These are phyloP conservation scores for Fusarium goolgardi DNA, from an alignment of 2,329 filamentous ascomycete species.

Conservation along the genomic window DNA sequence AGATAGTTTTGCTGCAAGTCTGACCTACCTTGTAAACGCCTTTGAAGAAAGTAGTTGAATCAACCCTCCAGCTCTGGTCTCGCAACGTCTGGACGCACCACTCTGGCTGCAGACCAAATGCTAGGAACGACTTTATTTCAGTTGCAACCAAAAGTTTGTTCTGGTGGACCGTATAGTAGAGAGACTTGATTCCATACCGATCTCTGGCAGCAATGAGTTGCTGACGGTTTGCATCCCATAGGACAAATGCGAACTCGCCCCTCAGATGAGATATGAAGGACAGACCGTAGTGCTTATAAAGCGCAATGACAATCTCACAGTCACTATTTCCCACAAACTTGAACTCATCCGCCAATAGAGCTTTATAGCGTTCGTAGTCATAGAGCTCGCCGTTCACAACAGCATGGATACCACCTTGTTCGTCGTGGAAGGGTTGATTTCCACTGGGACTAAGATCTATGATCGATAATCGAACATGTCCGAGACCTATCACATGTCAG, in stretches of 20 bases:
- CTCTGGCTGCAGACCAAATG: constrained; percentile 1
- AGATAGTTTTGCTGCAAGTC: accelerated
- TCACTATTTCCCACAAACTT: constrained; percentile 10
- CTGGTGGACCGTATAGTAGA: constrained; percentile 1
- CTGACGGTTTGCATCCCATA: constrained; percentile 2
- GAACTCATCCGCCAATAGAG: not conserved
- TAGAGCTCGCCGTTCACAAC: constrained; percentile 4
- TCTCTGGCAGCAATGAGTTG: constrained; percentile 7
- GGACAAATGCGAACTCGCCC: constrained; percentile 4
- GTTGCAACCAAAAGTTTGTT: constrained; percentile 9
- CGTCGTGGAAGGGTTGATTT: constrained; percentile 7
- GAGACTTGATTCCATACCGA: constrained; percentile 5
- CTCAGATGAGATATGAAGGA: constrained; percentile 1
- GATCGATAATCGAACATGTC: constrained; percentile 8
- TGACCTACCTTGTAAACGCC: not conserved
- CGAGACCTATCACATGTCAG: constrained; percentile 1
- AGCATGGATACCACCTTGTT: not conserved
- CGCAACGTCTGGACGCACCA: not conserved
- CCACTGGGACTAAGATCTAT: constrained; percentile 6
- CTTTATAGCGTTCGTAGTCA: constrained; percentile 7
- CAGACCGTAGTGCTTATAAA: constrained; percentile 12
- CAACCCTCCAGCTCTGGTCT: constrained; percentile 9
- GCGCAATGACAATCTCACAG: constrained; percentile 7
- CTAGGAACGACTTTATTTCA: constrained; percentile 12
- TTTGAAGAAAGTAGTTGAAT: constrained; percentile 1